A percentile compares a stretch with the other conserved stretches of the same genome.
These are phyloP conservation scores for Diaporthe ampelina DNA, from an alignment of 2,329 filamentous ascomycete species.

Conservation along the genomic window DNA sequence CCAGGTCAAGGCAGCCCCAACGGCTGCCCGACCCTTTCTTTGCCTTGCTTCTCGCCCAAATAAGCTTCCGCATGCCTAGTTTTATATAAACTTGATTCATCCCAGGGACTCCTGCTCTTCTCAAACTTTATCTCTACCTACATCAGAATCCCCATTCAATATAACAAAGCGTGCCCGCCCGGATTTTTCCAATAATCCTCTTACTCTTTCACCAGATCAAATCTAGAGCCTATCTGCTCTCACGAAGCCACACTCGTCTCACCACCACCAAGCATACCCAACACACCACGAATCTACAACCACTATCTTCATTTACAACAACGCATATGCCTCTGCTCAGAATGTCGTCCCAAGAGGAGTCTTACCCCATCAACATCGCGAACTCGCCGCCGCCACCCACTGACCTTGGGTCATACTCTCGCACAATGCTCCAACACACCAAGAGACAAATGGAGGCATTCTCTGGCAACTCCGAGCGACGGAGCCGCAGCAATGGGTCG, in stretches of 20 bases:
- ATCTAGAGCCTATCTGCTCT: neutral
- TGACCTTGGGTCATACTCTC: slow-evolving; percentile 62
- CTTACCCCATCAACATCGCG: slow-evolving; percentile 43
- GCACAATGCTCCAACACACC: slow-evolving; percentile 75
- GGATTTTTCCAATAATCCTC: neutral
- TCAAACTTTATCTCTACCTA: neutral
- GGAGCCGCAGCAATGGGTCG: slow-evolving; percentile 40
- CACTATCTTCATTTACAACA: neutral
- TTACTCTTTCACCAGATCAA: neutral
- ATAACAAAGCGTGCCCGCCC: neutral
- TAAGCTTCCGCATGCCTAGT: slow-evolving; percentile 28
- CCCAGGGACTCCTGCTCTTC: neutral
- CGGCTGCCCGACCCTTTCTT: neutral
- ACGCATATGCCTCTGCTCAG: slow-evolving; percentile 39
- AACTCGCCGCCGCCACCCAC: slow-evolving; percentile 47
- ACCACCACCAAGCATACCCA: neutral
- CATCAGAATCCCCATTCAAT: neutral
- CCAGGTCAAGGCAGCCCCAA: slow-evolving; percentile 23
- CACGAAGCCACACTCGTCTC: neutral
- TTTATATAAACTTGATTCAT: slow-evolving; percentile 39
- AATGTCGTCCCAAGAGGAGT: slow-evolving; percentile 46
- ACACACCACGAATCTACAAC: neutral
- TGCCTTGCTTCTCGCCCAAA: slow-evolving; percentile 31
- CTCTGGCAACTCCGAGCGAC: slow-evolving; percentile 59
- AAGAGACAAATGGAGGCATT: slow-evolving; percentile 74